Conservation (phyloP, 805 yeast genomes). For the Yueomyces sp. region DNA sequence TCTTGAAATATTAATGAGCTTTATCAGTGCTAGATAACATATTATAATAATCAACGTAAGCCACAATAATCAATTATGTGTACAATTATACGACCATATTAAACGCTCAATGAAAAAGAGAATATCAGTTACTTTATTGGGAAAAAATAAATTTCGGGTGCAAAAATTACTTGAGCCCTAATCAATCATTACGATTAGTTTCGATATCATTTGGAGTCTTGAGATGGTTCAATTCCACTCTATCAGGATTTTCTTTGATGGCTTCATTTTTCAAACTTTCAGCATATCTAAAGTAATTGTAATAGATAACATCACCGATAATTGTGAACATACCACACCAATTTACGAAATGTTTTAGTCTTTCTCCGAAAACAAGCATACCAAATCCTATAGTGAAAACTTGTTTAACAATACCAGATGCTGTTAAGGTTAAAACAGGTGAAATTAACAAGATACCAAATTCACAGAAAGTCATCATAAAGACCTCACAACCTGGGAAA, state of each 20-base stretch:
- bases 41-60: too few relatives aligned
- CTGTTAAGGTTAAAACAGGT: constrained; percentile 70
- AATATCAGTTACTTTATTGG: too few relatives aligned
- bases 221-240: too few relatives aligned
- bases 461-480: constrained; percentile 80
- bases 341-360: constrained; percentile 45
- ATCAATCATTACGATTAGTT: too few relatives aligned
- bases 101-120: too few relatives aligned
- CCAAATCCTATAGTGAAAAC: constrained; percentile 66
- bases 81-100: too few relatives aligned
- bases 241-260: background rate
- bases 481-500: constrained; percentile 79
- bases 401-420: constrained; percentile 91
- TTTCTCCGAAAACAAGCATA: constrained; percentile 59
- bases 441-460: constrained; percentile 71
- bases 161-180: too few relatives aligned
- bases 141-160: too few relatives aligned
- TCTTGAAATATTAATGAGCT: too few relatives aligned
- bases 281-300: constrained; percentile 51
- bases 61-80: too few relatives aligned
- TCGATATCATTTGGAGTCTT: too few relatives aligned
- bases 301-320: constrained; percentile 65
- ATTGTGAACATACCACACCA: constrained; percentile 63
- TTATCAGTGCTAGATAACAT: too few relatives aligned
- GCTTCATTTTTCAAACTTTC: constrained; percentile 1